phyloP scores from a whole-genome alignment of 768 basidiomycete species.

The Pulveroboletus sp. region DNA sequence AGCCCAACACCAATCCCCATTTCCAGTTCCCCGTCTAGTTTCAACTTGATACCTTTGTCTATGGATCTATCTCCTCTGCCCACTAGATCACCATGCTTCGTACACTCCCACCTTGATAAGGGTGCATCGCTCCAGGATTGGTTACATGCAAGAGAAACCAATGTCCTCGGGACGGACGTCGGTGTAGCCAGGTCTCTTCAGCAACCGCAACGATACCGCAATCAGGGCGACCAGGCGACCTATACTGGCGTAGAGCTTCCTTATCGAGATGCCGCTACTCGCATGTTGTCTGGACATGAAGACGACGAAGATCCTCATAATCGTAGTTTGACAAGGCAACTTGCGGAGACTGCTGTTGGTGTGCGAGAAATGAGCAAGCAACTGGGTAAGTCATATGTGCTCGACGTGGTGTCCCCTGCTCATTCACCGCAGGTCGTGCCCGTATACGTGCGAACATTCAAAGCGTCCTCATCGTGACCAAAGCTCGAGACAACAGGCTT shows the following conservation, averaged over 20 bases:
- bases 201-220: constrained; percentile 12
- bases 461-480: constrained; percentile 91
- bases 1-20: constrained; percentile 17
- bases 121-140: constrained; percentile 75
- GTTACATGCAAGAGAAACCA: constrained; percentile 42
- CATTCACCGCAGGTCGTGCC: constrained; percentile 68
- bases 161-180: constrained; percentile 34
- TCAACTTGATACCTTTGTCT: constrained; percentile 22
- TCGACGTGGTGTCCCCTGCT: constrained; percentile 5
- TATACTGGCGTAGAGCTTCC: constrained; percentile 17
- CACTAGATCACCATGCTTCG: constrained; percentile 76
- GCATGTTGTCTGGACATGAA: constrained; percentile 26
- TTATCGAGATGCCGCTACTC: constrained; percentile 14
- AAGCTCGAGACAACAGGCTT: constrained; percentile 93
- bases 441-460: constrained; percentile 90
- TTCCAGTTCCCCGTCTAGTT: constrained; percentile 30
- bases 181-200: constrained; percentile 52
- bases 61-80: constrained; percentile 26
- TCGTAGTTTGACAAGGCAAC: constrained; percentile 80
- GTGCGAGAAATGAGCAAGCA: constrained; percentile 99
- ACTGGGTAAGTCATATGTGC: constrained; percentile 58
- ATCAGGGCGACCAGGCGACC: constrained; percentile 4
- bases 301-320: constrained; percentile 70
- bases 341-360: constrained; percentile 95
- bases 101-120: constrained; percentile 88